Evolutionary conservation across 352 stramenopile genomes (phyloP).

Genomic region (Globisporangium polare): DNA sequence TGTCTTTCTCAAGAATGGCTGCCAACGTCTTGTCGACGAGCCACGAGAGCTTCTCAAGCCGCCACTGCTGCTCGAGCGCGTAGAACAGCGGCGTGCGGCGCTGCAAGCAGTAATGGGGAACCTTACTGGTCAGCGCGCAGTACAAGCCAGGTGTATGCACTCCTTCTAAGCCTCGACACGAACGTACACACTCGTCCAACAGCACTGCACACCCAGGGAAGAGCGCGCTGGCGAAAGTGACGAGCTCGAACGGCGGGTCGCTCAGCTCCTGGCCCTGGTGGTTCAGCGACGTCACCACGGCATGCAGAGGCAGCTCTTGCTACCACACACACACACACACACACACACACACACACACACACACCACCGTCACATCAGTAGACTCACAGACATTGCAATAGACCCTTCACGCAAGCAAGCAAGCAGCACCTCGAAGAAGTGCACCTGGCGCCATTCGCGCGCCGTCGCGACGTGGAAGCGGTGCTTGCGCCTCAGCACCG

Average conservation of each 20-base stretch:
- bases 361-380: no score
- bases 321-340: constrained; percentile 9
- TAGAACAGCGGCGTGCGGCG: constrained; percentile 33
- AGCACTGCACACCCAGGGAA: constrained; percentile 20
- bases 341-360: no score
- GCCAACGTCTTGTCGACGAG: constrained; percentile 35
- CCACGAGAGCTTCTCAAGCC: constrained; percentile 46
- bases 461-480: constrained; percentile 21
- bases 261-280: constrained; percentile 3
- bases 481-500: constrained; percentile 35
- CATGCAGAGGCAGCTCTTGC: constrained; percentile 46
- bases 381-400: no score
- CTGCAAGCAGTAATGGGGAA: constrained; percentile 4
- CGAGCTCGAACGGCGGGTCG: constrained; percentile 30
- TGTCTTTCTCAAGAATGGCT: constrained; percentile 41
- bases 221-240: constrained; percentile 23
- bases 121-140: not conserved
- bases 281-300: constrained; percentile 22
- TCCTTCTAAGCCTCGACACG: no score
- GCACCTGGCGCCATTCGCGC: constrained; percentile 30
- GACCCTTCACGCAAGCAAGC: not conserved
- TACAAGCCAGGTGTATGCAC: not conserved
- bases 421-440: constrained; percentile 50
- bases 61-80: constrained; percentile 41
- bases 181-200: constrained; percentile 29